phyloP scores from a whole-genome alignment of 192 early-diverging fungal species.

The Umbelopsis vinacea region DNA sequence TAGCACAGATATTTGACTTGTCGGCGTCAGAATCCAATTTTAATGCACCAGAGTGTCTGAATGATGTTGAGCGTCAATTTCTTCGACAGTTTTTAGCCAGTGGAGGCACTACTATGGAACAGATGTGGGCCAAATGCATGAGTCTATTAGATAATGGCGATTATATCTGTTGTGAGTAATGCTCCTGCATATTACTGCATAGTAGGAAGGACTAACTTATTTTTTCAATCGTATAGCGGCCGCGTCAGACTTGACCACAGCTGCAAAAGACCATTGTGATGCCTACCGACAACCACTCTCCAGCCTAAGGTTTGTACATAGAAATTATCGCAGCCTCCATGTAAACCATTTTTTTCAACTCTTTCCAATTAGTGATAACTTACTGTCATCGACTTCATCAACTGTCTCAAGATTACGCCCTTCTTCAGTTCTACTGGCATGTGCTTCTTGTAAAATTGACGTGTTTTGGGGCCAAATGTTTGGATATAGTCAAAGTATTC shows the following conservation, averaged over 20 bases:
- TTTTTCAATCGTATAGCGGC: not conserved
- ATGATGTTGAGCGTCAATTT: conserved; percentile 8
- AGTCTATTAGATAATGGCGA: not conserved
- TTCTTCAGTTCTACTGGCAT: not conserved
- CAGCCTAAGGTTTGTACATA: not conserved
- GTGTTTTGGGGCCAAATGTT: conserved; percentile 17
- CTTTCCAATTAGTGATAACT: not conserved
- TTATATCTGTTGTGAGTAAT: not conserved
- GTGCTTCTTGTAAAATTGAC: conserved; percentile 7
- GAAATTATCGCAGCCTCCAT: not conserved
- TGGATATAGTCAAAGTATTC: not conserved
- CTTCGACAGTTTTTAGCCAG: not conserved
- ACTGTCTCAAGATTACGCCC: not conserved
- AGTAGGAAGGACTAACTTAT: not conserved
- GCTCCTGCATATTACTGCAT: not conserved
- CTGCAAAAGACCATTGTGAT: conserved; percentile 1
- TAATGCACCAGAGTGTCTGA: conserved; percentile 11
- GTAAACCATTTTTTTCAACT: too few species aligned
- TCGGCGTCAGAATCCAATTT: conserved; percentile 8
- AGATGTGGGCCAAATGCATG: conserved; percentile 6
- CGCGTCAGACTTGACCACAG: not conserved
- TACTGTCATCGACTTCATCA: not conserved
- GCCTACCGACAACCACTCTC: conserved; percentile 2
- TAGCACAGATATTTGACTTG: conserved; percentile 8
- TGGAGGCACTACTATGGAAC: not conserved